phyloP scores from a whole-genome alignment of 768 basidiomycete species.

The Rhodotorula babjevae region DNA sequence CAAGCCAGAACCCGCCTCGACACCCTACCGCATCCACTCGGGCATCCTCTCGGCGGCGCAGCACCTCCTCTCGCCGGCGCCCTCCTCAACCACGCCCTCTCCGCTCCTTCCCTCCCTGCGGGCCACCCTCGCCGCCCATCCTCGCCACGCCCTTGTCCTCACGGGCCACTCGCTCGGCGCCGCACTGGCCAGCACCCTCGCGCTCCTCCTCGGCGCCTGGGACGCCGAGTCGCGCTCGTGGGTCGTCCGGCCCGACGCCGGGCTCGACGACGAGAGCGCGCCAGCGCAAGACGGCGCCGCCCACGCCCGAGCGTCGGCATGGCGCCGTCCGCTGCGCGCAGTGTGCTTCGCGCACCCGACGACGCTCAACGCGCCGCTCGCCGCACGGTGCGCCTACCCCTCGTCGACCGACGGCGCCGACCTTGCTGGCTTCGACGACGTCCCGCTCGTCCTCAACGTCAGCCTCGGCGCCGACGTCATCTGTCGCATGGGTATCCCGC shows the following conservation, averaged over 20 bases:
- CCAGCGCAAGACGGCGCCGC: no score
- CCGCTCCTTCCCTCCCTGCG: constrained; percentile 17
- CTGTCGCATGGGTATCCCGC: constrained; percentile 25
- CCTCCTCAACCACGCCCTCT: background rate
- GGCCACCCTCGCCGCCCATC: constrained; percentile 13
- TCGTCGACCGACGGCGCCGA: background rate
- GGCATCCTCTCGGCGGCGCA: constrained; percentile 26
- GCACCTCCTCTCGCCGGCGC: constrained; percentile 2
- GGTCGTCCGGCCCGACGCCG: background rate
- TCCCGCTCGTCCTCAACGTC: constrained; percentile 32
- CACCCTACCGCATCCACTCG: constrained; percentile 20
- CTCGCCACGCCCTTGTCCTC: constrained; percentile 24
- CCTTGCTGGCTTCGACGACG: no score
- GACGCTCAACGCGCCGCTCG: constrained; percentile 24
- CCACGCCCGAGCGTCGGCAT: background rate
- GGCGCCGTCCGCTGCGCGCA: constrained; percentile 9
- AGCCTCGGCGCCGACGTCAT: constrained; percentile 26
- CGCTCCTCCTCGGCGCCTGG: constrained; percentile 23
- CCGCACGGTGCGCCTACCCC: constrained; percentile 5
- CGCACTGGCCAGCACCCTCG: constrained; percentile 21
- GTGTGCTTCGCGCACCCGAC: constrained; percentile 36
- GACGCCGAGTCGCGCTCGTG: background rate
- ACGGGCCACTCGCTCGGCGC: constrained; percentile 35
- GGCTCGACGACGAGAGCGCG: no score
- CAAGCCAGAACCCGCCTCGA: no score